Evolutionary conservation across 495 filamentous ascomycete species (phyloP).

Genomic region (Copromyces sp.): DNA sequence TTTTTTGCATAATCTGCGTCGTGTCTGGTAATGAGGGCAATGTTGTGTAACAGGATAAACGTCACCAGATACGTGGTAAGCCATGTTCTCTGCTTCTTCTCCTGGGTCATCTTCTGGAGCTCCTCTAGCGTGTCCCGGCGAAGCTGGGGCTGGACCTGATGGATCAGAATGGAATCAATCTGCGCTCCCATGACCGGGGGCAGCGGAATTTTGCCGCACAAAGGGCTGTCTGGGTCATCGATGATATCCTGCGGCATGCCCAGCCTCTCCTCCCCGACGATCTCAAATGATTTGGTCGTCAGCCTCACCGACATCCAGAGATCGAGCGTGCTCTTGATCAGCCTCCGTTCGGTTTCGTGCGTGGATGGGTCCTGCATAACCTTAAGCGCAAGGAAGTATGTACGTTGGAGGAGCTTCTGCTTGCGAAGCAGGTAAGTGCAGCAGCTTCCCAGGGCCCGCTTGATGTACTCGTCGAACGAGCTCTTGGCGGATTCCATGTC

Average conservation of each 20-base stretch:
- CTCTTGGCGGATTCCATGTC: conserved; percentile 35
- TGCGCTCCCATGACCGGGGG: conserved; percentile 52
- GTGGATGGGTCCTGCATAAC: conserved; percentile 16
- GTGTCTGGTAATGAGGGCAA: conserved; percentile 45
- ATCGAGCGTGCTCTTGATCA: conserved; percentile 40
- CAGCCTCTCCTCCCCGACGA: conserved; percentile 43
- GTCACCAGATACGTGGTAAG: conserved; percentile 47
- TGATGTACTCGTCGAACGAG: conserved; percentile 36
- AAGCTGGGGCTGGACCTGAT: conserved; percentile 44
- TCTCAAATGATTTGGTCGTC: conserved; percentile 46
- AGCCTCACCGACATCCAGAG: conserved; percentile 49
- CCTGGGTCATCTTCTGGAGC: conserved; percentile 45
- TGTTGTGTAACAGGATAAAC: conserved; percentile 50
- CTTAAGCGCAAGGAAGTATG: conserved; percentile 33
- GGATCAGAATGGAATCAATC: conserved; percentile 46
- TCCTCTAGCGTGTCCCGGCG: conserved; percentile 44
- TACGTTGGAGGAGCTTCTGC: conserved; percentile 30
- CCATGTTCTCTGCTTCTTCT: conserved; percentile 46
- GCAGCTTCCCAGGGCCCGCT: conserved; percentile 24
- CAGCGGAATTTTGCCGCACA: conserved; percentile 42
- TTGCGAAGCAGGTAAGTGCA: conserved; percentile 29
- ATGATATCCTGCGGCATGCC: conserved; percentile 37
- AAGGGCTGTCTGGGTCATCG: conserved; percentile 39
- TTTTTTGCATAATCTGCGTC: conserved; percentile 46
- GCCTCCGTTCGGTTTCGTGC: conserved; percentile 24